Percentiles rank a stretch among this genome's conserved stretches.
Evolutionary conservation across 1,284 basidiomycete genomes (phyloP).

Genomic region (Ceratobasidium sp.): DNA sequence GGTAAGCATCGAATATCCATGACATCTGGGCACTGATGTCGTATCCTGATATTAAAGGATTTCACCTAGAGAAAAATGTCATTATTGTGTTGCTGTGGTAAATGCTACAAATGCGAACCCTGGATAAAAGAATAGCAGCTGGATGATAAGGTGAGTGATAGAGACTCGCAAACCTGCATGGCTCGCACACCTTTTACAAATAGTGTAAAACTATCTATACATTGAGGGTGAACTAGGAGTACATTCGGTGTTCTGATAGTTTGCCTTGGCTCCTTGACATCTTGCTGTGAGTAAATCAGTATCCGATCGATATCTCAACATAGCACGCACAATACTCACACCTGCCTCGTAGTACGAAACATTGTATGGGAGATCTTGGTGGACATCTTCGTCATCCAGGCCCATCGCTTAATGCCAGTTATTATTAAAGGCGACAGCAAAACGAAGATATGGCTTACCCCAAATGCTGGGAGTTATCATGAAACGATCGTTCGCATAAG

Average conservation of each 20-base stretch:
- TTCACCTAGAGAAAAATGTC: background rate
- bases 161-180: background rate
- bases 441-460: background rate
- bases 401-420: background rate
- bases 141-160: background rate
- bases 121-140: conserved; percentile 20
- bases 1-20: conserved; percentile 17
- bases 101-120: background rate
- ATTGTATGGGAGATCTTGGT: conserved; percentile 10
- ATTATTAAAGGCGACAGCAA: background rate
- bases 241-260: background rate
- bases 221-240: conserved; percentile 1
- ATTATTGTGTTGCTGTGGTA: background rate
- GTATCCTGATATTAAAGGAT: conserved; percentile 11
- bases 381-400: conserved; percentile 32
- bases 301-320: background rate
- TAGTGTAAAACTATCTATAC: conserved; percentile 21
- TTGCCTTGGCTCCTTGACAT: conserved; percentile 13
- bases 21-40: background rate
- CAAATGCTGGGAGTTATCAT: background rate
- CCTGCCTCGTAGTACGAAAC: conserved; percentile 22
- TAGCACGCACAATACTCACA: background rate
- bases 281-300: background rate
- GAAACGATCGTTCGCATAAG: conserved; percentile 25
- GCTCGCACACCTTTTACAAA: conserved; percentile 11